phyloP scores from a whole-genome alignment of 495 filamentous ascomycete genomes.

The Penicillium argentinense region DNA sequence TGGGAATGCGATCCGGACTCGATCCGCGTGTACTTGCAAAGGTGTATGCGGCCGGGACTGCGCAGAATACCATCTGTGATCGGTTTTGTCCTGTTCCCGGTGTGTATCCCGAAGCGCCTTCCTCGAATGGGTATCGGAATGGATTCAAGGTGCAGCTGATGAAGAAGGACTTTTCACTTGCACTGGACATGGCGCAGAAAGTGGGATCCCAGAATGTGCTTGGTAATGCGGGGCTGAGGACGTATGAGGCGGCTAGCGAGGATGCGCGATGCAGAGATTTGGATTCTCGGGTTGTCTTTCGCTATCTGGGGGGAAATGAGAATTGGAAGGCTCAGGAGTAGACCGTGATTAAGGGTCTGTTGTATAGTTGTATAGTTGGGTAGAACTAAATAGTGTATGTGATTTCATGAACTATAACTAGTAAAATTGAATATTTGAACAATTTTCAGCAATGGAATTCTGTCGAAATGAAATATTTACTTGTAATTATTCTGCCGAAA shows the following conservation, averaged over 20 bases:
- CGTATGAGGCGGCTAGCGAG: slow-evolving; percentile 46
- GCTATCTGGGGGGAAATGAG: slow-evolving; percentile 50
- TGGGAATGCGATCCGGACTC: slow-evolving; percentile 53
- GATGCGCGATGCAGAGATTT: slow-evolving; percentile 45
- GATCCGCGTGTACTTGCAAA: slow-evolving; percentile 46
- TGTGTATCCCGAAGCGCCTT: slow-evolving; percentile 46
- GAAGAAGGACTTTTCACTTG: slow-evolving; percentile 53
- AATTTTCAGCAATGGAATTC: too few species aligned
- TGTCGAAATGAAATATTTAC: too few species aligned
- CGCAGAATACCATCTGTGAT: slow-evolving; percentile 51
- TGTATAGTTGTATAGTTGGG: too few species aligned
- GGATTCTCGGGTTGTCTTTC: slow-evolving; percentile 55
- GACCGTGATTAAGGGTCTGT: too few species aligned
- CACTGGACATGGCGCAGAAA: slow-evolving; percentile 45
- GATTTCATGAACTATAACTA: too few species aligned
- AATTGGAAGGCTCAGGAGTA: slow-evolving; percentile 31
- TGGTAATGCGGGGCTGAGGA: slow-evolving; percentile 39
- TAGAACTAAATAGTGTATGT: too few species aligned
- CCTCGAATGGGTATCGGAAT: slow-evolving; percentile 45
- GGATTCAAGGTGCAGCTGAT: slow-evolving; percentile 56
- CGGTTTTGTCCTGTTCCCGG: slow-evolving; percentile 52
- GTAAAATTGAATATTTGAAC: too few species aligned
- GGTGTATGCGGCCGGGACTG: slow-evolving; percentile 50
- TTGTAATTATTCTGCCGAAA: too few species aligned
- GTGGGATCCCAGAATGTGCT: slow-evolving; percentile 44